These are phyloP conservation scores for Starmerella sp. DNA, from an alignment of 805 yeast species.

Conservation along the genomic window DNA sequence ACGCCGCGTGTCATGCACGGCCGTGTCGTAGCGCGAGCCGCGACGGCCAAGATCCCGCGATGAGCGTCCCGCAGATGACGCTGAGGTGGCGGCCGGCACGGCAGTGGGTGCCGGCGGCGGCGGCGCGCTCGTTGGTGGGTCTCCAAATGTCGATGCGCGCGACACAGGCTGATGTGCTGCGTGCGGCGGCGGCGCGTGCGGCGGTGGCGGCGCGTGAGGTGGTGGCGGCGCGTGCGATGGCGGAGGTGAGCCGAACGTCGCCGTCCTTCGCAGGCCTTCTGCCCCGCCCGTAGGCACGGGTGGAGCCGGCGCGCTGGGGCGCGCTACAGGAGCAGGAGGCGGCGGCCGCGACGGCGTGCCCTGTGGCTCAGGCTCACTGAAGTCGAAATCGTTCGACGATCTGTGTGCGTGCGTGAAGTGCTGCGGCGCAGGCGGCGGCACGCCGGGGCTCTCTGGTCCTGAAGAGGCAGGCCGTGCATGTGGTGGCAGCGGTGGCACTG, in stretches of 20 bases:
- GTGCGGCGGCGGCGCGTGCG: background rate
- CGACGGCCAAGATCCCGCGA: constrained; percentile 27
- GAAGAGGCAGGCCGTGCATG: constrained; percentile 7
- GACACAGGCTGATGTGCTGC: background rate
- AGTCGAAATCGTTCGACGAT: background rate
- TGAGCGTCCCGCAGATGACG: background rate
- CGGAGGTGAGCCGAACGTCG: background rate
- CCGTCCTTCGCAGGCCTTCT: constrained; percentile 18
- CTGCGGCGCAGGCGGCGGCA: background rate
- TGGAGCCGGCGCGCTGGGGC: constrained; percentile 11
- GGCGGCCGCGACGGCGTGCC: background rate
- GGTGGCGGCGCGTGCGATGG: background rate
- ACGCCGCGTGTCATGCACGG: constrained; percentile 27
- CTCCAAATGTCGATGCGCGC: background rate
- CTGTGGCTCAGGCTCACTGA: background rate
- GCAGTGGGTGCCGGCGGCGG: constrained; percentile 25
- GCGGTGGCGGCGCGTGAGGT: background rate
- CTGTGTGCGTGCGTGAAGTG: constrained; percentile 5
- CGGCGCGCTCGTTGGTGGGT: constrained; percentile 12
- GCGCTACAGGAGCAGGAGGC: constrained; percentile 2
- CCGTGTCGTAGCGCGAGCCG: background rate
- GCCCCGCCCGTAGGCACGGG: constrained; percentile 3
- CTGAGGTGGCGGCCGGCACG: background rate
- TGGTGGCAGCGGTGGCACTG: background rate
- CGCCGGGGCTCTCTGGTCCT: background rate